A percentile compares a stretch with the other conserved stretches of the same genome.
phyloP scores from a whole-genome alignment of 768 basidiomycete genomes.

The Nidularia pulvinata region DNA sequence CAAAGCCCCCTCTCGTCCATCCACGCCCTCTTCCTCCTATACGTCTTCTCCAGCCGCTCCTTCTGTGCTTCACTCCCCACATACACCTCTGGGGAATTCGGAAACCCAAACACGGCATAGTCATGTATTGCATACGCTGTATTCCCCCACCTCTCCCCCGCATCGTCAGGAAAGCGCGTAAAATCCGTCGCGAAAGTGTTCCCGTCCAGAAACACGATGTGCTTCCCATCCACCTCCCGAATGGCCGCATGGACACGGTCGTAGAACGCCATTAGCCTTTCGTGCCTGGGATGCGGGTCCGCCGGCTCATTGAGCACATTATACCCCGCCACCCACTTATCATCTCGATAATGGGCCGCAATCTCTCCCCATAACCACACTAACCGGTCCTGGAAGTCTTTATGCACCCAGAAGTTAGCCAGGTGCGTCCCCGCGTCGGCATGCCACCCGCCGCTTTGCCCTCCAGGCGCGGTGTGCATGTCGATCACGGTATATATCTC shows the following conservation, averaged over 20 bases:
- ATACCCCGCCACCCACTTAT: constrained; percentile 84
- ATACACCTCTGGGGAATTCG: constrained; percentile 60
- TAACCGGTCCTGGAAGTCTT: constrained; percentile 79
- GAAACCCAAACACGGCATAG: constrained; percentile 74
- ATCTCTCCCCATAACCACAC: constrained; percentile 78
- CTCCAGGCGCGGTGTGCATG: constrained; percentile 75
- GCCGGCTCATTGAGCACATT: constrained; percentile 85
- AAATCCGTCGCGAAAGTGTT: constrained; percentile 85
- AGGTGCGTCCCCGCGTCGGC: constrained; percentile 69
- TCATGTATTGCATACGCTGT: constrained; percentile 81
- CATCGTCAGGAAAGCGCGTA: constrained; percentile 62
- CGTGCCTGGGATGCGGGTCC: constrained; percentile 56
- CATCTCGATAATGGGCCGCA: constrained; percentile 69
- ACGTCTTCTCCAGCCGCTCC: constrained; percentile 47
- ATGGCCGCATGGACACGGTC: constrained; percentile 68
- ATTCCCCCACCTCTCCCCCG: constrained; percentile 61
- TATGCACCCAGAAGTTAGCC: constrained; percentile 77
- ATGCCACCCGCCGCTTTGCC: constrained; percentile 83
- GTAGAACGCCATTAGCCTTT: constrained; percentile 63
- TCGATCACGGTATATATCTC: constrained; percentile 83
- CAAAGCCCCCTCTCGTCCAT: constrained; percentile 65
- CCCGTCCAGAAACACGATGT: constrained; percentile 80
- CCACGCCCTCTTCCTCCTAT: constrained; percentile 74
- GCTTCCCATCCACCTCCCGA: constrained; percentile 64
- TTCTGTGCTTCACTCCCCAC: constrained; percentile 52